These are phyloP conservation scores for Aspergillus quadrilineatus DNA, from an alignment of 2,329 filamentous ascomycete species.

Conservation along the genomic window DNA sequence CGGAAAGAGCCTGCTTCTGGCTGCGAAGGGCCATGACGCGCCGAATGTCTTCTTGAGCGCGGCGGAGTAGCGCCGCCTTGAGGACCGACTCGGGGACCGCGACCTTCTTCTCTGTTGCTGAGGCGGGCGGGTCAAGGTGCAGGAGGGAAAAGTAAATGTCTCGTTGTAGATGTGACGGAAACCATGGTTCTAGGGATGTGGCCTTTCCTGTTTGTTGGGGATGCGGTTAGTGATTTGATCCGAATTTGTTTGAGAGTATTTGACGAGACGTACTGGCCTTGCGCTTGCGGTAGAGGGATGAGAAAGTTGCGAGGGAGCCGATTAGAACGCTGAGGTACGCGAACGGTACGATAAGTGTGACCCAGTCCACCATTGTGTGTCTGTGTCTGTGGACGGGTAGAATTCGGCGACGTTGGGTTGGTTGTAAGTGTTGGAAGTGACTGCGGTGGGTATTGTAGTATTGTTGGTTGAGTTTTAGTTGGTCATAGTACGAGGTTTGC, in stretches of 20 bases:
- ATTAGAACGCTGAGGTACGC: conserved; percentile 85
- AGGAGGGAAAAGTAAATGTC: conserved; percentile 93
- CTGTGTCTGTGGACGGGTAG: conserved; percentile 16
- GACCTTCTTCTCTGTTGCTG: conserved; percentile 63
- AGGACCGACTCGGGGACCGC: conserved; percentile 85
- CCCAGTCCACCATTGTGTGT: conserved; percentile 65
- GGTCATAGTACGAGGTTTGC: conserved; percentile 12
- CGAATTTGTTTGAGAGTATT: neutral
- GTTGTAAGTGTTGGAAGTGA: no score
- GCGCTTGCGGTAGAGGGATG: conserved; percentile 86
- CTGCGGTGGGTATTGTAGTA: no score
- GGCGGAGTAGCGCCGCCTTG: conserved; percentile 81
- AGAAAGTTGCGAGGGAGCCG: conserved; percentile 88
- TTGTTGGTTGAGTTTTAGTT: neutral
- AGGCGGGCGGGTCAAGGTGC: conserved; percentile 62
- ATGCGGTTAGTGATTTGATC: neutral
- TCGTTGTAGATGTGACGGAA: conserved; percentile 82
- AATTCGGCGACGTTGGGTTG: neutral
- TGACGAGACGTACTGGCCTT: conserved; percentile 67
- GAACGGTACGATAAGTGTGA: conserved; percentile 80
- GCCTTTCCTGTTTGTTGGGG: conserved; percentile 60
- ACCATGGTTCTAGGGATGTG: conserved; percentile 90
- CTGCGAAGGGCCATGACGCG: conserved; percentile 85
- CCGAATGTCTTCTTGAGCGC: conserved; percentile 89
- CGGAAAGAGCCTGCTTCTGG: conserved; percentile 82